Evolutionary conservation across 202 grass and related monocot genomes (phyloP).

Genomic region (Sporobolus alterniflorus): DNA sequence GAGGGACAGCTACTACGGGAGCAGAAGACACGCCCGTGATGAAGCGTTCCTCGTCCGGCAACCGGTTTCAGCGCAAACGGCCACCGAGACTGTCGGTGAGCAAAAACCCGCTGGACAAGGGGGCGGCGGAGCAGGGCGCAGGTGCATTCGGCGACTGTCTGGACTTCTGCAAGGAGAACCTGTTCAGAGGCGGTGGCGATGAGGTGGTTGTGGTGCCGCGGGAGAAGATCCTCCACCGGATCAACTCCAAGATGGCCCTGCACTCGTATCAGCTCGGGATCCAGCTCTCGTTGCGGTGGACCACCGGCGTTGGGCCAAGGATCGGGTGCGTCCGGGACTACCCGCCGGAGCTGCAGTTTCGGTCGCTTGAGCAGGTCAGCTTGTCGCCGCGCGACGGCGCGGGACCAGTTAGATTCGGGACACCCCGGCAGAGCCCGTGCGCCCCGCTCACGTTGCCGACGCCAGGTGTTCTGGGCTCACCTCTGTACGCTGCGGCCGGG

Average conservation of each 20-base stretch:
- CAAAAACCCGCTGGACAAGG: slow-evolving; percentile 31
- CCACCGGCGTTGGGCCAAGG: slow-evolving; percentile 79
- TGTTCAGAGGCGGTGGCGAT: slow-evolving; percentile 41
- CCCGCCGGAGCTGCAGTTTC: slow-evolving; percentile 83
- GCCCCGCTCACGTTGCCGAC: slow-evolving; percentile 17
- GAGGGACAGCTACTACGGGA: background rate
- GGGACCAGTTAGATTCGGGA: slow-evolving; percentile 17
- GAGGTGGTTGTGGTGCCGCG: slow-evolving; percentile 51
- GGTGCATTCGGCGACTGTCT: slow-evolving; percentile 51
- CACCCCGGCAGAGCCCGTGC: slow-evolving; percentile 27
- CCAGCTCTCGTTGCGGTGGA: slow-evolving; percentile 85
- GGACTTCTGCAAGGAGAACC: slow-evolving; percentile 60
- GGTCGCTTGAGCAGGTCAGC: slow-evolving; percentile 70
- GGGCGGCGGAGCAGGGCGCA: slow-evolving; percentile 34
- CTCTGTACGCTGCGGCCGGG: background rate
- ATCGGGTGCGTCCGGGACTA: slow-evolving; percentile 93
- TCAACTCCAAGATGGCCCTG: slow-evolving; percentile 77
- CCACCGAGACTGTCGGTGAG: slow-evolving; percentile 44
- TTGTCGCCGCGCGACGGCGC: slow-evolving; percentile 58
- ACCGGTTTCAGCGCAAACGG: slow-evolving; percentile 46
- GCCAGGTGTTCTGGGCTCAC: slow-evolving; percentile 27
- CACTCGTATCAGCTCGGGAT: slow-evolving; percentile 89
- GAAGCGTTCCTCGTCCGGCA: slow-evolving; percentile 53
- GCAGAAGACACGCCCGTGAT: slow-evolving; percentile 33
- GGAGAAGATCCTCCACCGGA: slow-evolving; percentile 78